Percentiles rank a stretch among this genome's conserved stretches.
phyloP scores from a whole-genome alignment of 768 basidiomycete genomes.

The Floccularia luteovirens region DNA sequence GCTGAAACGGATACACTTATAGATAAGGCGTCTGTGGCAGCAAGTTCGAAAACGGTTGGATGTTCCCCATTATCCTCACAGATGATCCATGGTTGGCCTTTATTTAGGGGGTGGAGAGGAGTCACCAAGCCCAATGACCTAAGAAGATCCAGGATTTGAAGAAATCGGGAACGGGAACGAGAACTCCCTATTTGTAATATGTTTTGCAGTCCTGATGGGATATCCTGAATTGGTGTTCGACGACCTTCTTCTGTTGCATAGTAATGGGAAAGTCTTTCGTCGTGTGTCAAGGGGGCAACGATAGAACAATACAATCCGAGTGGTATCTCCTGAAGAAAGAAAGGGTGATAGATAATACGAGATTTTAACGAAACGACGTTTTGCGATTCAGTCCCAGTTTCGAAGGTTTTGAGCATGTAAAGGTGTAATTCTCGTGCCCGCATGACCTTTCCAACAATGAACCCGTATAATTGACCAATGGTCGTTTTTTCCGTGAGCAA shows the following conservation, averaged over 20 bases:
- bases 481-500: conserved; percentile 67
- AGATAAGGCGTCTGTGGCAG: conserved; percentile 34
- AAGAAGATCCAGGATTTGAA: conserved; percentile 57
- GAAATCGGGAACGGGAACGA: conserved; percentile 48
- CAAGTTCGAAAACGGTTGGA: conserved; percentile 38
- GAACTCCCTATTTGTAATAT: conserved; percentile 53
- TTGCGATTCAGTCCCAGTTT: conserved; percentile 24
- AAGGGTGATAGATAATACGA: conserved; percentile 51
- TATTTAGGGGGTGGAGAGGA: conserved; percentile 43
- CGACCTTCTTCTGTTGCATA: conserved; percentile 41
- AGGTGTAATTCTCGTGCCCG: conserved; percentile 63
- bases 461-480: conserved; percentile 70
- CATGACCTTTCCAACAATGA: conserved; percentile 55
- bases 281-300: conserved; percentile 47
- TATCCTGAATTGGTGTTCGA: conserved; percentile 39
- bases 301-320: conserved; percentile 58
- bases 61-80: conserved; percentile 35
- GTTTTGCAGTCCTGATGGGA: conserved; percentile 42
- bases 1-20: conserved; percentile 34
- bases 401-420: conserved; percentile 39
- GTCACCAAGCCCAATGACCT: conserved; percentile 47
- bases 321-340: conserved; percentile 59
- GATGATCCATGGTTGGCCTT: conserved; percentile 32
- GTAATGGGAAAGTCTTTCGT: conserved; percentile 47
- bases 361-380: conserved; percentile 44